Percentiles rank a stretch among this genome's conserved stretches.
Conservation (phyloP, 495 filamentous ascomycete species). For the Xylaria palmicola region DNA sequence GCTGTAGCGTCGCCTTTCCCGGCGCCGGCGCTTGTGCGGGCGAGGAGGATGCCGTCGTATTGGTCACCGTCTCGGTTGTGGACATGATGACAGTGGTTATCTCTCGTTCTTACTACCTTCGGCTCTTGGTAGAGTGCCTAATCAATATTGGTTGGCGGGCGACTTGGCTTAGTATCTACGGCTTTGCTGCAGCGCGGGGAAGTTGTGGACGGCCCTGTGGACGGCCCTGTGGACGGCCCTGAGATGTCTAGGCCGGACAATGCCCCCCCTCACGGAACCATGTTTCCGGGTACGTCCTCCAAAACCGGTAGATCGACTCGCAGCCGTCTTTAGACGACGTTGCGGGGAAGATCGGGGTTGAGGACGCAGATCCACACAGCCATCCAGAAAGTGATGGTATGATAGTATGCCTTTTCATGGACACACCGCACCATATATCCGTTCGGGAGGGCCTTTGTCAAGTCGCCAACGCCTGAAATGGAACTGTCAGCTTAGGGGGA, state of each 20-base stretch:
- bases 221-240: not conserved
- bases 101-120: not conserved
- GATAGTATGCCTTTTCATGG: not conserved
- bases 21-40: not conserved
- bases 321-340: not conserved
- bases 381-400: not conserved
- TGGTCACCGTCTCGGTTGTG: constrained; percentile 9
- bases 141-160: not conserved
- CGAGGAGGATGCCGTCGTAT: constrained; percentile 1
- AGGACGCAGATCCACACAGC: not conserved
- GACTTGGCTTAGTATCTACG: not conserved
- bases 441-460: too few relatives aligned
- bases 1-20: not conserved
- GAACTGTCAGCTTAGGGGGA: too few relatives aligned
- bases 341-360: constrained; percentile 7
- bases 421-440: too few relatives aligned
- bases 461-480: too few relatives aligned
- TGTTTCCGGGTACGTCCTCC: not conserved
- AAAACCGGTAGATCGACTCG: not conserved
- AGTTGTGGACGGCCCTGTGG: not conserved
- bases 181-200: not conserved
- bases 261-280: not conserved
- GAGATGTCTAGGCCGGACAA: not conserved
- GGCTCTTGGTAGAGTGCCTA: not conserved
- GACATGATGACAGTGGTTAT: not conserved